Evolutionary conservation across 768 basidiomycete species (phyloP).

Genomic region (Agaricus subrufescens): DNA sequence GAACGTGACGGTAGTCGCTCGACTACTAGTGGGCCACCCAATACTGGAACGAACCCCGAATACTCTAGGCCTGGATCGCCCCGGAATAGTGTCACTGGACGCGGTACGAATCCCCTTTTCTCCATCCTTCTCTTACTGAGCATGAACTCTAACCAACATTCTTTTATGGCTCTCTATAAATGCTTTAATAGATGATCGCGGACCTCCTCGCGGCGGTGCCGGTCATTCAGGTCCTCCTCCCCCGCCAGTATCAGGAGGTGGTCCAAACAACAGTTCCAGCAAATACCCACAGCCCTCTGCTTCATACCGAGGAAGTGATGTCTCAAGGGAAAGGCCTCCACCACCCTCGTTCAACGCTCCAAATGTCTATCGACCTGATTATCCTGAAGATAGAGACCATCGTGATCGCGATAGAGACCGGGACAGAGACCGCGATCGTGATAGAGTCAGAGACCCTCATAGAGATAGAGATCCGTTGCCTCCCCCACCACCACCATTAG

Average conservation of each 20-base stretch:
- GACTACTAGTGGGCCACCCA: not conserved
- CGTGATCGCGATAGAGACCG: slow-evolving; percentile 29
- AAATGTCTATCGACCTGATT: slow-evolving; percentile 33
- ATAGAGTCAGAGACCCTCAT: not conserved
- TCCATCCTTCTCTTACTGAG: not conserved
- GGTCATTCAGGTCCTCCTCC: too few relatives aligned
- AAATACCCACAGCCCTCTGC: slow-evolving; percentile 2
- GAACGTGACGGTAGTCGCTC: not conserved
- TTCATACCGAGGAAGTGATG: slow-evolving; percentile 8
- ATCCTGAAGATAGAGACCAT: slow-evolving; percentile 33
- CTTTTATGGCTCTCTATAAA: not conserved
- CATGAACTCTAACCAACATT: too few relatives aligned
- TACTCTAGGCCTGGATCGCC: slow-evolving; percentile 5
- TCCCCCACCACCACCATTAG: not conserved
- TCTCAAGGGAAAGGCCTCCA: slow-evolving; percentile 30
- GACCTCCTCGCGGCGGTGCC: not conserved
- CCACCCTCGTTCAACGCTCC: not conserved
- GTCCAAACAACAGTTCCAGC: too few relatives aligned
- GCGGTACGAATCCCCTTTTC: not conserved
- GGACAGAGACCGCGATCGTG: not conserved
- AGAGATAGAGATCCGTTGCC: not conserved
- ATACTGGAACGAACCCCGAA: not conserved
- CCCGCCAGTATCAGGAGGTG: not conserved
- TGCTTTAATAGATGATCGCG: not conserved
- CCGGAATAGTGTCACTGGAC: not conserved